Conservation (phyloP, 345 rosid species). For the sweet orange (Citrus sinensis) region DVS_A1.0 CM039166.1:22907501-22908000, state of each 20-base stretch:
- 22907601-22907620: conserved; percentile 10
- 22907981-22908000: not conserved
- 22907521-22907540: conserved; percentile 86
- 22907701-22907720: not conserved
- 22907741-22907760: not conserved
- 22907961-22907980: not conserved
- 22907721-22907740: not conserved
- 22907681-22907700: not conserved
- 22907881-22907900: not conserved
- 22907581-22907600: conserved; percentile 14
- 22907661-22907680: not conserved
- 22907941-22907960: not conserved
- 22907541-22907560: conserved; percentile 57
- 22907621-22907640: not conserved
- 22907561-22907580: conserved; percentile 63
- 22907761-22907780: not conserved
- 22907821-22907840: too few relatives aligned
- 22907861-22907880: too few relatives aligned
- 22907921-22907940: not conserved
- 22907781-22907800: too few relatives aligned
- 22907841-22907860: too few relatives aligned
- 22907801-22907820: too few relatives aligned
- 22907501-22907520: conserved; percentile 85
- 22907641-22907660: not conserved
- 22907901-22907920: not conserved